These are phyloP conservation scores for Phialophora tarda DNA, from an alignment of 2,329 filamentous ascomycete species.

Conservation along the genomic window DNA sequence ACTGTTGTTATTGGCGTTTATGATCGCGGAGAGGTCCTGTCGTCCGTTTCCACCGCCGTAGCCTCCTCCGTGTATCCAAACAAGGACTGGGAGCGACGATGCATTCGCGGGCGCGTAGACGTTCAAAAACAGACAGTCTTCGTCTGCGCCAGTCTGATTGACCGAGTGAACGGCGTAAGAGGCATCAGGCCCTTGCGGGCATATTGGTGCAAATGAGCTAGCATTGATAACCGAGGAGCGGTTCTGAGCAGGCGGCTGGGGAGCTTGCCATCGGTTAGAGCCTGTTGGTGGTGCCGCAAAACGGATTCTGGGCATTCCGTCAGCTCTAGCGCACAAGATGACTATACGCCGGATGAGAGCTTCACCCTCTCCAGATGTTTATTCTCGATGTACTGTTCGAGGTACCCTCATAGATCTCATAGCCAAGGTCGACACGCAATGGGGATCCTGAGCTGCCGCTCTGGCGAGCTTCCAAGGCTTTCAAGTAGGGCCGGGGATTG, in stretches of 20 bases:
- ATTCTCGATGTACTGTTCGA: conserved; percentile 48
- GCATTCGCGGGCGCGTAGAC: conserved; percentile 48
- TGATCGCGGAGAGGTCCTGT: conserved; percentile 49
- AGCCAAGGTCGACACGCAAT: conserved; percentile 53
- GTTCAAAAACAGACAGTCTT: conserved; percentile 52
- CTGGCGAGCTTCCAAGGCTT: conserved; percentile 24
- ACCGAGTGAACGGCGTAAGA: conserved; percentile 21
- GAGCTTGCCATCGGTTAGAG: conserved; percentile 45
- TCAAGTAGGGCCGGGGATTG: conserved; percentile 22
- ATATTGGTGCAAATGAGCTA: conserved; percentile 42
- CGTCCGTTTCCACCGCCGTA: conserved; percentile 43
- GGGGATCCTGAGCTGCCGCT: conserved; percentile 17
- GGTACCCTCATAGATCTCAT: conserved; percentile 54
- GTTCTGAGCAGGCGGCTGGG: conserved; percentile 41
- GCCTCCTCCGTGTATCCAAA: conserved; percentile 51
- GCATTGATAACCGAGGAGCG: conserved; percentile 40
- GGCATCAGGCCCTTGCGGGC: conserved; percentile 44
- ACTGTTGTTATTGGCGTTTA: conserved; percentile 55
- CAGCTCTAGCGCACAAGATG: conserved; percentile 11
- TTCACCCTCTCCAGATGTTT: conserved; percentile 56
- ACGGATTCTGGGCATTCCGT: conserved; percentile 42
- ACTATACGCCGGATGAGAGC: conserved; percentile 19
- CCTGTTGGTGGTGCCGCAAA: conserved; percentile 47
- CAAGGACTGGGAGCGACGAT: conserved; percentile 43
- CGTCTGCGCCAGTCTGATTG: conserved; percentile 39